Base-by-base conservation (phyloP, 345 rosid genomes). In the Brassica rapa region DNA sequence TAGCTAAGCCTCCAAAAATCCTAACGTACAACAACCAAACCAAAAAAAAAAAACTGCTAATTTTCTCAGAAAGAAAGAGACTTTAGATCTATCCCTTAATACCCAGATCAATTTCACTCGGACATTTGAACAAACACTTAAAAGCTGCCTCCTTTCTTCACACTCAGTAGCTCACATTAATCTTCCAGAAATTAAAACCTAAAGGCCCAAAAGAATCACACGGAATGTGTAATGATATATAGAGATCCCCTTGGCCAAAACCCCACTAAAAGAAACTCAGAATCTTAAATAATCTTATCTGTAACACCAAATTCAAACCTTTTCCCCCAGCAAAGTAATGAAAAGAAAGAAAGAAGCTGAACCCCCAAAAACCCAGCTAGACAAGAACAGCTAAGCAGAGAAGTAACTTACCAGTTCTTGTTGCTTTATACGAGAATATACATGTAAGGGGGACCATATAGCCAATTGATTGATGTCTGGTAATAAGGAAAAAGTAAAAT, bases 331-430 rank as follows among this genome's bases (percentile, higher is more conserved):
- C 63, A 70, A 69, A 53, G 25, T 8, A 32, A 73, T 57, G 55
- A 72, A n/a, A 53, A 16, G 24, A 53, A 41, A 16, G 14, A 75
- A 69, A 69, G 35, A 51, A 60, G 25, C 23, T 25, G 4, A 79
- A 79, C 62, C 79, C 41, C 30, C 21, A 53, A 66, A 55, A 74
- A 43, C 81, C 76, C 76, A 81, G 70, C 74, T 77, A 70, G 78
- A 29, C 75, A 71, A 79, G 75, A 65, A 81, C 84, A 71, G 57
- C 82, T 75, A 80, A 70, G 80, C 80, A 80, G 76, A 80, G 75
- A 29, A 68, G 79, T 53, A 27, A 27, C 30, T 27, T 74, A 70
- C 67, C 68, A 75, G 73, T 63, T 64, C 33, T 11, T 35, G 64
- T 8, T 10, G 65, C 60, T 53, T 75, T 53, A 75, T 80, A 80